phyloP scores from a whole-genome alignment of 129 eudicot species.

The Centrapalus pauciflorus region DNA sequence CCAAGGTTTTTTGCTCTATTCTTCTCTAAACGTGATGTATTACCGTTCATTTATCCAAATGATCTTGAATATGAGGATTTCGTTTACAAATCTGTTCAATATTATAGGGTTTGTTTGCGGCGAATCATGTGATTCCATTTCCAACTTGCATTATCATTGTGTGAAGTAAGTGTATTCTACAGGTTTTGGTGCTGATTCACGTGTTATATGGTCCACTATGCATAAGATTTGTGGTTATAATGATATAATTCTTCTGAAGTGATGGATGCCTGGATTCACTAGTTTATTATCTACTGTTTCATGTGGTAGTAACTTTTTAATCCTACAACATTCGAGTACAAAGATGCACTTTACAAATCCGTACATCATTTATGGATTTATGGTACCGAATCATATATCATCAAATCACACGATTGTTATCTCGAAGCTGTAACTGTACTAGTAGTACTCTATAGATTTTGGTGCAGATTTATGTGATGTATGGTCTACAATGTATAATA shows the following conservation, averaged over 20 bases:
- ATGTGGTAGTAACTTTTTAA: no score
- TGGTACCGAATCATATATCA: no score
- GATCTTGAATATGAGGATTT: not conserved
- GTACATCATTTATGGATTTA: no score
- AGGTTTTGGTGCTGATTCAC: not conserved
- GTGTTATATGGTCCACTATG: not conserved
- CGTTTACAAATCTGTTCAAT: slow-evolving; percentile 1
- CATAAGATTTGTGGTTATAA: not conserved
- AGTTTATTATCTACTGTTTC: not conserved
- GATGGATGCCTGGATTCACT: not conserved
- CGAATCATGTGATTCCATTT: not conserved
- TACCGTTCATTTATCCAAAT: not conserved
- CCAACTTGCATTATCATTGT: not conserved
- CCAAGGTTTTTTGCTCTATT: not conserved
- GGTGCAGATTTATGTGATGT: no score
- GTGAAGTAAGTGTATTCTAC: not conserved
- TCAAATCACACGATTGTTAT: no score
- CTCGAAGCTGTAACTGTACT: no score
- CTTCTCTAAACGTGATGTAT: not conserved
- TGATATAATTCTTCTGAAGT: not conserved
- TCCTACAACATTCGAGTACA: no score
- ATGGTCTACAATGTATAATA: not conserved
- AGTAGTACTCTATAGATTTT: no score
- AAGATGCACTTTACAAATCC: no score
- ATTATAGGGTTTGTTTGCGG: slow-evolving; percentile 12